Evolutionary conservation across 305 asterid genomes (phyloP).

Genomic region (Fraxinus paxiana): DNA sequence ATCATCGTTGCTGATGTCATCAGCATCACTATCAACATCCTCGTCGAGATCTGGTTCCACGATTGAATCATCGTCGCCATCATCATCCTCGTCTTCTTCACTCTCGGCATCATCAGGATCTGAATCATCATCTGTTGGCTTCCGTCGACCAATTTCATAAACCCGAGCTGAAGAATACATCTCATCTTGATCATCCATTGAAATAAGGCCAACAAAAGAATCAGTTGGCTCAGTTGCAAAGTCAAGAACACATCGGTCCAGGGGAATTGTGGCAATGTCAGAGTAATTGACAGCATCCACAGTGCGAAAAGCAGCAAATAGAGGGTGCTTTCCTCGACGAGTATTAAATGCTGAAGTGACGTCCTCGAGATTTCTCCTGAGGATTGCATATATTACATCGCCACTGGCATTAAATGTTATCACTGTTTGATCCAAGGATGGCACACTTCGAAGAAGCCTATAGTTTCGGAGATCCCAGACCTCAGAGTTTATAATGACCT

Average conservation of each 20-base stretch:
- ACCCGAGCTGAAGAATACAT: constrained; percentile 96
- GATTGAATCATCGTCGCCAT: constrained; percentile 62
- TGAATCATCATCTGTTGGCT: constrained; percentile 91
- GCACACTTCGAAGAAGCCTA: constrained; percentile 79
- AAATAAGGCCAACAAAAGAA: constrained; percentile 85
- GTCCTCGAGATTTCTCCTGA: constrained; percentile 93
- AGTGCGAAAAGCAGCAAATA: constrained; percentile 89
- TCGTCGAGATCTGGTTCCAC: constrained; percentile 57
- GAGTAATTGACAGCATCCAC: constrained; percentile 90
- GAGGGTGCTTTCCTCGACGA: constrained; percentile 90
- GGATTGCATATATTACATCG: constrained; percentile 84
- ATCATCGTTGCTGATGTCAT: constrained; percentile 65
- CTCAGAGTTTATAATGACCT: constrained; percentile 97
- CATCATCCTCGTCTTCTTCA: constrained; percentile 82
- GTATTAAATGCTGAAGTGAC: constrained; percentile 72
- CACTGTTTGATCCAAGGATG: constrained; percentile 81
- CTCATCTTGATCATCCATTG: constrained; percentile 95
- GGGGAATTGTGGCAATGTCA: constrained; percentile 85
- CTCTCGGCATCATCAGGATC: constrained; percentile 98
- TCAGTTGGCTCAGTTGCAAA: constrained; percentile 91
- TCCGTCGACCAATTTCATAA: constrained; percentile 91
- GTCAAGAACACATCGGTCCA: constrained; percentile 93
- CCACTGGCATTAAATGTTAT: constrained; percentile 88
- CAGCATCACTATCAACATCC: constrained; percentile 70
- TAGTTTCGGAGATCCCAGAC: constrained; percentile 95